These are phyloP conservation scores for Bryoerythrophyllum caledonicum DNA, from an alignment of 225 moss, liverwort and hornwort species.

Conservation along the genomic window DNA sequence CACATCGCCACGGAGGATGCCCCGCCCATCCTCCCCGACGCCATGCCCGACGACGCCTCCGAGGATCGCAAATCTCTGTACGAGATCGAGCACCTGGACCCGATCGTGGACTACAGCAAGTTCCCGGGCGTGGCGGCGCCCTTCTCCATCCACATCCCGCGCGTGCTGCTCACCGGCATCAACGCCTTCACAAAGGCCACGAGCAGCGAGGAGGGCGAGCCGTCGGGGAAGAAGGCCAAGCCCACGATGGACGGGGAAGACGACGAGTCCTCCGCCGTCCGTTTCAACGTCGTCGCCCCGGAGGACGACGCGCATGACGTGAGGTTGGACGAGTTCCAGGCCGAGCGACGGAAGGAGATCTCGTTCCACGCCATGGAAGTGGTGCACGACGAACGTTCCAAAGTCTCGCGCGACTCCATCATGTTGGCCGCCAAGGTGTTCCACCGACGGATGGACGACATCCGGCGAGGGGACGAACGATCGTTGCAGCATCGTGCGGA, in stretches of 20 bases:
- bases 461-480: neutral
- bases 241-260: neutral
- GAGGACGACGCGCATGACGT: slow-evolving; percentile 1
- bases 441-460: neutral
- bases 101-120: slow-evolving; percentile 14
- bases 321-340: neutral
- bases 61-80: neutral
- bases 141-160: slow-evolving; percentile 16
- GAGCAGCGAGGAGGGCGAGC: neutral
- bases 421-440: slow-evolving; percentile 28
- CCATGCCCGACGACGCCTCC: neutral
- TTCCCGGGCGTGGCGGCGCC: slow-evolving; percentile 12
- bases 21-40: slow-evolving; percentile 22
- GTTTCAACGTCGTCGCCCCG: neutral
- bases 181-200: neutral
- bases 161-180: neutral
- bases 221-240: neutral
- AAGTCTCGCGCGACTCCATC: slow-evolving; percentile 38
- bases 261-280: neutral
- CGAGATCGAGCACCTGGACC: slow-evolving; percentile 3
- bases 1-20: slow-evolving; percentile 31
- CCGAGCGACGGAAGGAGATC: slow-evolving; percentile 8
- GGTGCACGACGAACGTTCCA: slow-evolving; percentile 16
- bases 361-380: slow-evolving; percentile 18
- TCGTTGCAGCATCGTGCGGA: too few species aligned